Conservation (phyloP, 208 protist species). For the Leishmania tarentolae region DNA sequence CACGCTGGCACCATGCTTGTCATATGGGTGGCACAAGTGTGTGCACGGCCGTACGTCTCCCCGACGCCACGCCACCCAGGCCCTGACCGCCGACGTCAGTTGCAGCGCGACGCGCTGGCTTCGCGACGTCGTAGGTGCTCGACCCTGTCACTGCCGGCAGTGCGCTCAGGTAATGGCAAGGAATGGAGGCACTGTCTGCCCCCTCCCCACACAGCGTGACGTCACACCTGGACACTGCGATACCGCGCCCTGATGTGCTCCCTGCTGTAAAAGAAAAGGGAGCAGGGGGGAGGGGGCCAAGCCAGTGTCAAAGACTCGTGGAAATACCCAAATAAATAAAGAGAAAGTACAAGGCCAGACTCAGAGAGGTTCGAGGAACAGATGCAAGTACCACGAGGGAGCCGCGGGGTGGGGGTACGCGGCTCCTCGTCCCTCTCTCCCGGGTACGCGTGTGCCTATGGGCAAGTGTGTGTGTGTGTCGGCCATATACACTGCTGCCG, state of each 20-base stretch:
- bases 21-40: background rate
- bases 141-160: background rate
- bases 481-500: background rate
- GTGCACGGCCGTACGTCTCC: background rate
- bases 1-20: background rate
- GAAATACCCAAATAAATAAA: background rate
- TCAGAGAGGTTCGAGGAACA: background rate
- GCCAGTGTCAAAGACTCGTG: background rate
- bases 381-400: background rate
- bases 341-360: background rate
- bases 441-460: background rate
- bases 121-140: background rate
- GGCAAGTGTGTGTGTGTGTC: background rate
- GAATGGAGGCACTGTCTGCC: background rate
- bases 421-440: background rate
- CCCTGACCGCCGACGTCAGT: background rate
- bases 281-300: too few relatives aligned
- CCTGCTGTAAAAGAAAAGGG: background rate
- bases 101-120: background rate
- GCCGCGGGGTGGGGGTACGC: background rate
- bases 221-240: background rate
- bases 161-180: background rate
- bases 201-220: background rate
- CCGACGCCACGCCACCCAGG: background rate
- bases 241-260: background rate